Base-by-base conservation (phyloP, 208 protist genomes). In the Lotmaria passim region DNA sequence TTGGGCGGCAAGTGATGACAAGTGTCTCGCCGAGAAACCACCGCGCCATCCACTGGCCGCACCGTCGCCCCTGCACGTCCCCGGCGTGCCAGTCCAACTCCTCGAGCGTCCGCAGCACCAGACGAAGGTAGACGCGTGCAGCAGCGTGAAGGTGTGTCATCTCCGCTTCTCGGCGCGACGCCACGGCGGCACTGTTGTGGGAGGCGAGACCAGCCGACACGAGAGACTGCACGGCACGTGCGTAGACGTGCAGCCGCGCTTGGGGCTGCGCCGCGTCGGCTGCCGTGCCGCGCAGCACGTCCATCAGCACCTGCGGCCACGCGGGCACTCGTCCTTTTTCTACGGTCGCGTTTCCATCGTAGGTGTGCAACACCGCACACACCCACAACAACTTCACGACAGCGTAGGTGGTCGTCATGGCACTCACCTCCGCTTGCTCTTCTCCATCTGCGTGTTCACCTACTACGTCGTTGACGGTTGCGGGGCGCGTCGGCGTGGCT, bases 61-160 rank as follows among this genome's bases (percentile, higher is more conserved):
- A 77, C 31, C 41, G 34, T 48, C 71, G 23, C 8, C 71, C 62
- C 14, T 48, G 8, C 23, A 19, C 48, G 33, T 77, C 57, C 7
- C 56, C 71, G 11, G 63, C 55, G 57, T 46, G 48, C 71, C 71
- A 77, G 63, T 77, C 71, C 21, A 77, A 24, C 57, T 70, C 71
- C 30, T 46, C 33, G 17, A 77, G 39, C 19, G 46, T 41, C 3
- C 57, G 63, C 17, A 77, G 48, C 8, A 71, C 39, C 14, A 77
- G 39, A 17, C 63, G 71, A 2, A 58, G 23, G 26, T 71, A 69
- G n/a, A 61, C 50, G 12, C 28, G 47, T 6, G 71, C 71, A 15
- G 71, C 23, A 19, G 33, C 41, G n/a, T 43, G 62, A 44, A 77
- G 24, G 57, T 71, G 63, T 10, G 31, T 7, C n/a, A 41, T 17